Evolutionary conservation across 2,329 filamentous ascomycete genomes (phyloP).

Genomic region (Thielaviopsis ethacetica): DNA sequence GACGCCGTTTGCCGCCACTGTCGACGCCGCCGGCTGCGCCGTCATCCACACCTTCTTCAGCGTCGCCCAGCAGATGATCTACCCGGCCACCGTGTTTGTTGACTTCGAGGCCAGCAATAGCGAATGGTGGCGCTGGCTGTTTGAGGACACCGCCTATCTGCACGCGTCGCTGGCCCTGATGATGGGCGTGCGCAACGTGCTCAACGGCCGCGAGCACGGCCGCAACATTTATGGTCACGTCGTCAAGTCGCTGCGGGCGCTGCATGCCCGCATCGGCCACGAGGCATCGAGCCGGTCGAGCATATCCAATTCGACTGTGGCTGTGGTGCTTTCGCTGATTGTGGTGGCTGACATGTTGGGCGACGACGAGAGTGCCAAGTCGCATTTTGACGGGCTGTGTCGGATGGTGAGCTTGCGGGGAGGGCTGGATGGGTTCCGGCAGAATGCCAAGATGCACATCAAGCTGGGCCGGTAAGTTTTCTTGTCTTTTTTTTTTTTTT

Average conservation of each 20-base stretch:
- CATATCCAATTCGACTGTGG: conserved; percentile 6
- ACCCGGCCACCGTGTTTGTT: conserved; percentile 10
- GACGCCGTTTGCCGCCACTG: neutral
- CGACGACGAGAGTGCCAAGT: conserved; percentile 8
- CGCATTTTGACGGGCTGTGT: conserved; percentile 9
- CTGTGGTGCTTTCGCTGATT: conserved; percentile 9
- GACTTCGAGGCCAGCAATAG: conserved; percentile 8
- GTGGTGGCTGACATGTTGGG: conserved; percentile 11
- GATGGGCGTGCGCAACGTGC: conserved; percentile 11
- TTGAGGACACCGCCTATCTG: conserved; percentile 7
- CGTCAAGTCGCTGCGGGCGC: conserved; percentile 7
- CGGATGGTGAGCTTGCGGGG: conserved; percentile 10
- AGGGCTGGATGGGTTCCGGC: conserved; percentile 8
- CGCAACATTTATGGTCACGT: conserved; percentile 5
- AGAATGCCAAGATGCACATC: conserved; percentile 11
- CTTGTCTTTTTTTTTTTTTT: neutral
- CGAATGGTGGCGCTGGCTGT: conserved; percentile 10
- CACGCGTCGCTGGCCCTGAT: conserved; percentile 10
- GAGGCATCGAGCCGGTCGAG: conserved; percentile 1
- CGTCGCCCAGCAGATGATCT: conserved; percentile 10
- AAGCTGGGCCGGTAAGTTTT: conserved; percentile 8
- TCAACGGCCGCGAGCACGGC: conserved; percentile 8
- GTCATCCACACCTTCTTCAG: conserved; percentile 2
- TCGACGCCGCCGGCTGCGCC: neutral
- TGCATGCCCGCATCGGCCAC: conserved; percentile 6